Evolutionary conservation across 148 eudicot species (phyloP), one percentile per base, ranked within the genome.

Genomic region (Cornus suecica): DNA sequence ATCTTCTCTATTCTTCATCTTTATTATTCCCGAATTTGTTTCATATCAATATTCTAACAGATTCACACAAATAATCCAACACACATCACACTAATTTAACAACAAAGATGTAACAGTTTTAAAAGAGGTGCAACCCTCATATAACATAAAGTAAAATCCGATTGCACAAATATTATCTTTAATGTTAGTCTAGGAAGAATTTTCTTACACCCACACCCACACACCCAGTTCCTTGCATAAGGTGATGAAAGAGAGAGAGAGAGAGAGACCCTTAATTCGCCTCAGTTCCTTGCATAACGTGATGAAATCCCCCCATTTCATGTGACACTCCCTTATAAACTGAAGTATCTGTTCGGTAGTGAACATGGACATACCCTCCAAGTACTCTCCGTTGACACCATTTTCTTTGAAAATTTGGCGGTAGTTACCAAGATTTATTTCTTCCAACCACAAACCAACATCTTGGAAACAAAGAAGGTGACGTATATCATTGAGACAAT

Each of bases 351-450:
- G 97, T 68, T 94, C 97, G 0, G 97, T 94, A 70, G 98, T 94
- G 82, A 94, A 94, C 98, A 94, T 90, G 41, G 98, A 94, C 98
- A 94, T 91, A 48, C 98, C 94, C 82, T 94, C 98, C 87, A 94
- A 85, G 83, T 90, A 94, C 83, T 94, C 98, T 70, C 98, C 98
- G 77, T 94, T 94, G 34, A 94, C 94, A 71, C 98, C 91, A 78
- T 91, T 87, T 84, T 87, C 98, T 82, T 87, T 94, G 61, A 94
- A 94, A 23, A 80, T 83, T 80, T 81, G 91, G 68, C 94, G 83
- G 76, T 94, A 94, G 83, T 87, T 81, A 74, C 94, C 97, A 71
- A 94, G 90, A 79, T 91, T 87, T 86, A 94, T 94, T 79, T 88
- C 91, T 85, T 94, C 90, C 79, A 91, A 83, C 97, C 98, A 94